These are phyloP conservation scores for Priceomyces carsonii DNA, from an alignment of 805 yeast genomes.

Conservation along the genomic window DNA sequence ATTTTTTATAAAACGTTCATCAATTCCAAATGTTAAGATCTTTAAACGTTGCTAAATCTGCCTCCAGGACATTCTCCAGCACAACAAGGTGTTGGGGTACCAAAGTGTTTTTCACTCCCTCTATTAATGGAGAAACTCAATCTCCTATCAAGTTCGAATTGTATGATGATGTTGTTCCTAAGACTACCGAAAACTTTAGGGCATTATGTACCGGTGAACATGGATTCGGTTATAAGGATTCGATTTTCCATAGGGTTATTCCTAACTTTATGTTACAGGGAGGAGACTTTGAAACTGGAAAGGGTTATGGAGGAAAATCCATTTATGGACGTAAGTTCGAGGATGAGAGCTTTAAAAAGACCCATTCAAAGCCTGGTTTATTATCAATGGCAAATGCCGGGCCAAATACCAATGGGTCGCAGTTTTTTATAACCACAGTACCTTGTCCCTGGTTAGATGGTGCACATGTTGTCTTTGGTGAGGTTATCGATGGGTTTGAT, in stretches of 20 bases:
- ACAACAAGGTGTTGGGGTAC: slow-evolving; percentile 46
- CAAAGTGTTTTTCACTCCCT: slow-evolving; percentile 58
- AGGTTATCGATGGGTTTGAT: slow-evolving; percentile 79
- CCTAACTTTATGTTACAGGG: slow-evolving; percentile 52
- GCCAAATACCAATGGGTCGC: slow-evolving; percentile 97
- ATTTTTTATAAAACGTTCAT: neutral
- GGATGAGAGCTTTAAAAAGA: slow-evolving; percentile 74
- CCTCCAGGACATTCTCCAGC: slow-evolving; percentile 52
- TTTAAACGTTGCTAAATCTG: slow-evolving; percentile 17
- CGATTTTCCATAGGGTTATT: slow-evolving; percentile 49
- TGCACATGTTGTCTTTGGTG: slow-evolving; percentile 92
- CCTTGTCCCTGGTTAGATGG: slow-evolving; percentile 90
- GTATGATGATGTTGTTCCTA: slow-evolving; percentile 89
- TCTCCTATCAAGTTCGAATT: slow-evolving; percentile 47
- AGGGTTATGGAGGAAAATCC: slow-evolving; percentile 49
- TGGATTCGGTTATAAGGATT: slow-evolving; percentile 46
- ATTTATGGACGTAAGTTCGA: slow-evolving; percentile 70
- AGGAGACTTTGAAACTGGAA: slow-evolving; percentile 49
- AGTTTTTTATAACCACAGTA: slow-evolving; percentile 93
- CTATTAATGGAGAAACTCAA: slow-evolving; percentile 53
- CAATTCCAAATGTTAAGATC: slow-evolving; percentile 18
- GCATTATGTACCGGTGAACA: slow-evolving; percentile 70
- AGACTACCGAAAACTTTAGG: slow-evolving; percentile 95
- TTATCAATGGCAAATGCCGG: slow-evolving; percentile 98
- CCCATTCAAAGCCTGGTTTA: slow-evolving; percentile 77